Percentiles rank a stretch among this genome's conserved stretches.
Conservation (phyloP, 2,329 filamentous ascomycete genomes). For the Pleoardoris graminearum region DNA sequence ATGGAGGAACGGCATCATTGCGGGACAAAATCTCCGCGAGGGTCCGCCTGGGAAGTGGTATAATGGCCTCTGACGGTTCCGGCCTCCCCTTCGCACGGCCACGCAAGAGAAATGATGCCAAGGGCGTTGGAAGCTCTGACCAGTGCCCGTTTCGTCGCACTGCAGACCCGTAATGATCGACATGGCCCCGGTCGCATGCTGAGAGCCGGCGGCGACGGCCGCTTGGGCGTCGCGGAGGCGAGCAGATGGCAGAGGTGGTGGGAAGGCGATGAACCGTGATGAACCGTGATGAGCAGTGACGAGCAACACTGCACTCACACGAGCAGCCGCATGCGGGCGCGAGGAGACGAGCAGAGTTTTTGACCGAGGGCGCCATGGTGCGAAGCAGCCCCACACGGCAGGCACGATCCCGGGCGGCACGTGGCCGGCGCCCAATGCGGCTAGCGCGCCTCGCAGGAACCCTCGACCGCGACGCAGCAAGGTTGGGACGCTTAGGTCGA, state of each 20-base stretch:
- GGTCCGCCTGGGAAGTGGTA: slow-evolving; percentile 17
- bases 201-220: slow-evolving; percentile 1
- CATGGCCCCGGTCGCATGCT: slow-evolving; percentile 10
- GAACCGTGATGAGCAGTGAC: not conserved
- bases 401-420: not conserved
- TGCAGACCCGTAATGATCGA: slow-evolving; percentile 17
- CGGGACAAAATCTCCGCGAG: slow-evolving; percentile 5
- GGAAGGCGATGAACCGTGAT: not conserved
- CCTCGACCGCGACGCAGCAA: not conserved
- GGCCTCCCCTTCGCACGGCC: slow-evolving; percentile 5
- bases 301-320: too few relatives aligned
- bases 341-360: not conserved
- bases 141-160: slow-evolving; percentile 18
- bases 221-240: slow-evolving; percentile 8
- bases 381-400: too few relatives aligned
- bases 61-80: slow-evolving; percentile 13
- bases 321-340: not conserved
- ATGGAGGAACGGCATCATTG: not conserved
- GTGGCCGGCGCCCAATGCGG: not conserved
- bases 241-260: slow-evolving; percentile 10
- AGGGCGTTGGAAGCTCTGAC: not conserved
- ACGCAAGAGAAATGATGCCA: slow-evolving; percentile 9
- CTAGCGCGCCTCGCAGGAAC: not conserved
- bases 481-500: not conserved
- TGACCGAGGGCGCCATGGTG: too few relatives aligned